phyloP scores from a whole-genome alignment of 768 basidiomycete genomes.

The Lentinula detonsa region DNA sequence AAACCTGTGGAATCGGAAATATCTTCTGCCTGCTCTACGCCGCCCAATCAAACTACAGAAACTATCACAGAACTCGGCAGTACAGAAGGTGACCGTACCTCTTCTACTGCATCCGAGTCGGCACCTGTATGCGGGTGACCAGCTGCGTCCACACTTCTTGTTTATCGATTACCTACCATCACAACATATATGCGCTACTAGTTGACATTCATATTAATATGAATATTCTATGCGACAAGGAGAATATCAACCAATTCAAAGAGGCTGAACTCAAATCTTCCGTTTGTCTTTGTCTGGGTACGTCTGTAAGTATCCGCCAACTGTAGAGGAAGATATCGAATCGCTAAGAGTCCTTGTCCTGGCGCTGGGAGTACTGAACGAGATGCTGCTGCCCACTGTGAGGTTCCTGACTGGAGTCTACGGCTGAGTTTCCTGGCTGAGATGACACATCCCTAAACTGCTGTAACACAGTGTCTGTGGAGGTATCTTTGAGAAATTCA shows the following conservation, averaged over 20 bases:
- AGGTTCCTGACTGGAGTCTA: too few species aligned
- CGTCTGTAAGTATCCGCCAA: not conserved
- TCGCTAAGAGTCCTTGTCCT: too few species aligned
- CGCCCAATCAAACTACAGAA: not conserved
- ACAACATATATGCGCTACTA: not conserved
- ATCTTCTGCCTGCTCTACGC: not conserved
- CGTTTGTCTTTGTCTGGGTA: not conserved
- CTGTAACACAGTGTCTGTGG: too few species aligned
- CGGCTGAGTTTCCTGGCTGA: too few species aligned
- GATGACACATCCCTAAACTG: too few species aligned
- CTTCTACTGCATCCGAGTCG: not conserved
- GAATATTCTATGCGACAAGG: not conserved
- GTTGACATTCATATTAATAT: not conserved
- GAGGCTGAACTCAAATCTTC: not conserved
- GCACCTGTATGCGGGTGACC: not conserved
- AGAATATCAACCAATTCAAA: not conserved
- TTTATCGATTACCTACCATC: not conserved
- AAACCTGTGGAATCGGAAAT: not conserved
- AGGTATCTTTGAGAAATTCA: not conserved
- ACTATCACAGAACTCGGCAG: not conserved
- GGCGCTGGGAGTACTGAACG: too few species aligned
- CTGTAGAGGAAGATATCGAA: too few species aligned
- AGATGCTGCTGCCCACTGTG: too few species aligned
- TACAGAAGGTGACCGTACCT: not conserved
- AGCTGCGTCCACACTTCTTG: not conserved